Evolutionary conservation across 106 monocot genomes (phyloP).

Genomic region (Dioscorea zingiberensis): DNA sequence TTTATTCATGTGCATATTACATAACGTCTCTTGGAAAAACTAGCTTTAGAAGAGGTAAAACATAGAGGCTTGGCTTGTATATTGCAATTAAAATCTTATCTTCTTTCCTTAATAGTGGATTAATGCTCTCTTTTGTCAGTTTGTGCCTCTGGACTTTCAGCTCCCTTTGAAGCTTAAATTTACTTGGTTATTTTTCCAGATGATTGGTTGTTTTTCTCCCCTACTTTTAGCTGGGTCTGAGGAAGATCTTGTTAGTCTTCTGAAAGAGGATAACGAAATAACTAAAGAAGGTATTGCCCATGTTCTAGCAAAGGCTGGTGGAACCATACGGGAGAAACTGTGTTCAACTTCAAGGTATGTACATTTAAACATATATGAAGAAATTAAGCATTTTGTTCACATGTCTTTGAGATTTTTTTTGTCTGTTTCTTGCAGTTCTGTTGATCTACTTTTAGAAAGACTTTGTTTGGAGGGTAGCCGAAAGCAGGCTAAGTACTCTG

Average conservation of each 20-base stretch:
- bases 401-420: background rate
- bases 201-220: slow-evolving; percentile 70
- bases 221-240: slow-evolving; percentile 62
- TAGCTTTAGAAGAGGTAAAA: no score
- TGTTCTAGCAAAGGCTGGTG: slow-evolving; percentile 91
- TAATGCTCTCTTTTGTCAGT: no score
- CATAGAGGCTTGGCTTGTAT: no score
- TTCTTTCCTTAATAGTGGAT: no score
- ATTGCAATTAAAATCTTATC: no score
- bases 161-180: no score
- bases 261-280: slow-evolving; percentile 83
- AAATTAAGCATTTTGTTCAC: background rate
- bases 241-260: slow-evolving; percentile 67
- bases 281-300: slow-evolving; percentile 93
- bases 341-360: slow-evolving; percentile 62
- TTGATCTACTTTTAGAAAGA: slow-evolving; percentile 84
- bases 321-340: slow-evolving; percentile 78
- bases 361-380: background rate
- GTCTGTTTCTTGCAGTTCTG: slow-evolving; percentile 50
- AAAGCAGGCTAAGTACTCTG: slow-evolving; percentile 94
- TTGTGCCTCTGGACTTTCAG: no score
- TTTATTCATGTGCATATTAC: no score
- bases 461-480: slow-evolving; percentile 87
- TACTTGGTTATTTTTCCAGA: slow-evolving; percentile 29
- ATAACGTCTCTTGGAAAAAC: no score